Evolutionary conservation across 2,329 filamentous ascomycete species (phyloP), one percentile per base, ranked within the genome.

Genomic region (Colletotrichum sp.): DNA sequence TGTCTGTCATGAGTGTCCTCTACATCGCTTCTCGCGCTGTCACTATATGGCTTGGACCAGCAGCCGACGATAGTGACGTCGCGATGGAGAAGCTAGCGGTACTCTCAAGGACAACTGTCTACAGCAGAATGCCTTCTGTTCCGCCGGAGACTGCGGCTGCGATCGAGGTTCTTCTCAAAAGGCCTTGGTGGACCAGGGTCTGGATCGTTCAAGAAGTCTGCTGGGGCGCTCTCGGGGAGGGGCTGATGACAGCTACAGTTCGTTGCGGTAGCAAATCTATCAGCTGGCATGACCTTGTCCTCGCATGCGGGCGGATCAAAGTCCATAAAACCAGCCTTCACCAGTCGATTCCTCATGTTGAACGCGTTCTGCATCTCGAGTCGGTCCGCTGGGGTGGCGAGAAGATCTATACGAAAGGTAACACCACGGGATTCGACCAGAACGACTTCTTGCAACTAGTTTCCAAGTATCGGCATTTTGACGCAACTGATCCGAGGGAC

Each of bases 11-110:
- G 75, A 28, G 18, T 13, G 18, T 14, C 7, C 56, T 75, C 10
- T 71, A 75, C 55, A 24, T 58, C 21, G 52, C 21, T 7, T 77
- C 76, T 0, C 63, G 56, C 4, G 80, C 78, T 21, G 28, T 59
- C 4, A 77, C 58, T 26, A 76, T 79, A 9, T 84, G 82, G 81
- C 76, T 83, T 10, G 82, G 81, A 7, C 55, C 56, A 14, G 67
- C 32, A 34, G 56, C 21, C 24, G 67, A 63, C 10, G 9, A 63
- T 24, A 62, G 56, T 21, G 56, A 62, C 26, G 14, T 16, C 4
- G 38, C 59, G 13, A 24, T 63, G 32, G 26, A 28, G n/a, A 30
- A 48, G 9, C 65, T 61, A n/a, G 14, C 13, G 28, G 32, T 32
- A n/a, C 21, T 56, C 30, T 68, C 65, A 30, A 52, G 26, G 8